Evolutionary conservation across 306 rosid species (phyloP), one percentile per base, ranked within the genome.

Genomic region (Quercus mongolica): DNA sequence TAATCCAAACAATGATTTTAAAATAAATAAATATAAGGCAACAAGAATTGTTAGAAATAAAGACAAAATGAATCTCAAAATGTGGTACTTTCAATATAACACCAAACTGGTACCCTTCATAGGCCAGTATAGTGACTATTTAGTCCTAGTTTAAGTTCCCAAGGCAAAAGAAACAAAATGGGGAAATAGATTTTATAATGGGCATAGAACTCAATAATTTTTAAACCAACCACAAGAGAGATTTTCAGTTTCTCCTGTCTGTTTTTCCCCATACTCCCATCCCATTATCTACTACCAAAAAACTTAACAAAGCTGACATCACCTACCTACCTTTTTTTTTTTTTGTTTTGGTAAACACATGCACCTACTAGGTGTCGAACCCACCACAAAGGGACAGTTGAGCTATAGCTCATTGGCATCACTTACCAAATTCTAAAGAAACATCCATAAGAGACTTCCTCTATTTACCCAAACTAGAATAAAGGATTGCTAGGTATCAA

Each of bases 171-270:
- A 67, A 33, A 33, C 15, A 35, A 18, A n/a, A 23, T 19, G 72
- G 69, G 33, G 52, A 33, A 35, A 33, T 19, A 67, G 11, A 67
- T 67, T 23, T 35, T 5, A 18, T 28, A 5, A 33, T 8, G n/a
- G 52, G 3, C 72, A 67, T 35, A 33, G 26, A 31, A 64, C 46
- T 17, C 30, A 64, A 64, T 30, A 17, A 64, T 21, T n/a, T 33
- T 35, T 68, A 35, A 19, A 46, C 72, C 72, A 68, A 68, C 23
- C 72, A 63, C 11, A 33, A 33, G 52, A 15, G 72, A 68, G 57
- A 67, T 76, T 79, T 85, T 62, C 62, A 67, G 68, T 79, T 85
- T 62, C 69, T 71, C 20, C 21, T 44, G 33, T 55, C 68, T 19
- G 26, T 46, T 6, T 14, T 28, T 56, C 23, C 49, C 62, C 54